phyloP scores from a whole-genome alignment of 176 grass and related monocot genomes.

The Puccinellia tenuiflora region DNA sequence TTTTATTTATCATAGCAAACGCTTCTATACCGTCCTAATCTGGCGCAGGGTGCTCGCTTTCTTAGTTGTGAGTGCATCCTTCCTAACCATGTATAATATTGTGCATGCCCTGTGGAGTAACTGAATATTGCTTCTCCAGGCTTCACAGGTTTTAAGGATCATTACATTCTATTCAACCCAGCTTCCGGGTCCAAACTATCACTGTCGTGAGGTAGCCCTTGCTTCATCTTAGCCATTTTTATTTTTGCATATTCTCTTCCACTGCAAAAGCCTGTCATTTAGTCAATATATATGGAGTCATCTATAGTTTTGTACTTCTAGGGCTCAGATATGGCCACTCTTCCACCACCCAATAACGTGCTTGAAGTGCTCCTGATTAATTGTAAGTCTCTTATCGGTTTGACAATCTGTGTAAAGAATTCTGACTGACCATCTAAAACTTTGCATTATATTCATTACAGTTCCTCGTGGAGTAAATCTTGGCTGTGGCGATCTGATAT shows the following conservation, averaged over 20 bases:
- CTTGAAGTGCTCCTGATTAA: constrained; percentile 87
- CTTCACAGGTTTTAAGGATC: constrained; percentile 89
- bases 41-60: constrained; percentile 93
- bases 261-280: background rate
- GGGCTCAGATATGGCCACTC: constrained; percentile 76
- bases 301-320: constrained; percentile 32
- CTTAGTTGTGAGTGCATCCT: constrained; percentile 73
- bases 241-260: background rate
- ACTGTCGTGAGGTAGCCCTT: constrained; percentile 84
- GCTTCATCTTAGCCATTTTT: background rate
- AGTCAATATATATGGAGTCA: constrained; percentile 8
- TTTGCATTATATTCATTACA: constrained; percentile 29
- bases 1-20: constrained; percentile 84
- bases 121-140: constrained; percentile 38
- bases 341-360: constrained; percentile 72
- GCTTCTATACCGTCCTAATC: constrained; percentile 86
- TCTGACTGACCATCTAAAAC: background rate
- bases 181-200: constrained; percentile 98
- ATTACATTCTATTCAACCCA: constrained; percentile 97
- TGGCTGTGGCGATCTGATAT: constrained; percentile 97
- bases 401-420: background rate
- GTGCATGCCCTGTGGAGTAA: background rate
- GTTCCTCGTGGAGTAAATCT: constrained; percentile 83
- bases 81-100: background rate
- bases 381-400: constrained; percentile 41